Evolutionary conservation across 257 asterid species (phyloP).

Genomic region (Haberlea rhodopensis): DNA sequence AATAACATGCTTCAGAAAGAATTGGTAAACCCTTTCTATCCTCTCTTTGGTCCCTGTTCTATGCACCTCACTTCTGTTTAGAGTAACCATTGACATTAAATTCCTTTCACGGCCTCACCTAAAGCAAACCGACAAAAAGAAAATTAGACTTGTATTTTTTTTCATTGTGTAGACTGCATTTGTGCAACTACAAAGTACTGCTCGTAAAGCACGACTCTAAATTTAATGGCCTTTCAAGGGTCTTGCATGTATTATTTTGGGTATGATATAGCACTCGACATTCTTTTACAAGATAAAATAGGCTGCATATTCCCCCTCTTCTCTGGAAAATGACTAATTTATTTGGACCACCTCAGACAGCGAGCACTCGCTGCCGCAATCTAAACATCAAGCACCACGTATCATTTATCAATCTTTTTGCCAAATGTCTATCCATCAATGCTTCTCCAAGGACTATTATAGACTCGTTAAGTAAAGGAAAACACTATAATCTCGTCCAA

Average conservation of each 20-base stretch:
- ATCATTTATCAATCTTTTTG: neutral
- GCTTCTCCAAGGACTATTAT: neutral
- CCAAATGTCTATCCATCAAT: neutral
- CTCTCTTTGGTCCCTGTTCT: slow-evolving; percentile 8
- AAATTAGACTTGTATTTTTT: neutral
- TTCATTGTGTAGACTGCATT: slow-evolving; percentile 6
- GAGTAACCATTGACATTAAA: neutral
- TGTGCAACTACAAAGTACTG: neutral
- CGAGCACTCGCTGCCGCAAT: slow-evolving; percentile 1
- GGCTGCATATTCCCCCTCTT: neutral
- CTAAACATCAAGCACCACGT: neutral
- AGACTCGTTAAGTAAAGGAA: neutral
- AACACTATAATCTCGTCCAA: neutral
- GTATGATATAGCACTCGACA: slow-evolving; percentile 13
- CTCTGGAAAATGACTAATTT: neutral
- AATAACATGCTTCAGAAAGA: slow-evolving; percentile 23
- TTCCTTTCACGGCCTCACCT: neutral
- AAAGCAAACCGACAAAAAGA: neutral
- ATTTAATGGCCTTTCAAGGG: neutral
- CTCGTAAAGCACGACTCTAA: neutral
- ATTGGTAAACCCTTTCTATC: slow-evolving; percentile 35
- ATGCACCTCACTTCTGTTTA: slow-evolving; percentile 9
- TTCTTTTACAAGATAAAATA: neutral
- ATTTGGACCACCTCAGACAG: neutral
- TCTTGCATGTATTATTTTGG: slow-evolving; percentile 3